Evolutionary conservation across 371 early-diverging fungal species (phyloP), one percentile per base, ranked within the genome.

Genomic region (Vairimorpha ceranae): DNA sequence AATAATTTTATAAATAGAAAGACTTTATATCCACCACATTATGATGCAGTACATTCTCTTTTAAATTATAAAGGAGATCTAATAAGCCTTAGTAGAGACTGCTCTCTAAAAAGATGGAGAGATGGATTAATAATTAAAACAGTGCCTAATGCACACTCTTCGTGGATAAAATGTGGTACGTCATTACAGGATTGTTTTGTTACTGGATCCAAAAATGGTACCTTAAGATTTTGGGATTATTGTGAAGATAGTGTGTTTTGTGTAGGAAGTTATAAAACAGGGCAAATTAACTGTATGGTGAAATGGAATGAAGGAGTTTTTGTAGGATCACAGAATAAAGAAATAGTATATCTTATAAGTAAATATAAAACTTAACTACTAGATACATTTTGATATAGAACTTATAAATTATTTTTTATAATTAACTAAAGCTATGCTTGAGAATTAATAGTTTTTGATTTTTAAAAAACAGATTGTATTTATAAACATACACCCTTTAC

Each of bases 71-170:
- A 79, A 21, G 45, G 54, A 12, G 33, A 56, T 25, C 19, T 75
- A 0, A 41, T 76, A 25, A 72, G 70, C 41, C 23, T 52, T 33
- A 54, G 76, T 27, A 63, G 76, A 52, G 80, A 79, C 35, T 79
- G 72, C 45, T 63, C 73, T 3, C 27, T 79, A 38, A 72, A 72
- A 32, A 65, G 35, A 61, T 76, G 76, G 76, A 56, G 25, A 27
- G 33, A 36, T 48, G 27, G 17, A 6, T 17, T 51, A 15, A 36
- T 70, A 32, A 19, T 72, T 19, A 79, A 76, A 38, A 79, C 76
- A 10, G 52, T 74, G 15, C 73, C 72, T 25, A 76, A 76, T 71
- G 80, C 80, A 1, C 80, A 79, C 52, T 63, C 67, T n/a, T 43
- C 70, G 0, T 72, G 80, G 73, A 68, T 79, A 29, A 75, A 65